Percentiles rank a stretch among this genome's conserved stretches.
Evolutionary conservation across 2,329 filamentous ascomycete species (phyloP).

Genomic region (Tothia fuscella): DNA sequence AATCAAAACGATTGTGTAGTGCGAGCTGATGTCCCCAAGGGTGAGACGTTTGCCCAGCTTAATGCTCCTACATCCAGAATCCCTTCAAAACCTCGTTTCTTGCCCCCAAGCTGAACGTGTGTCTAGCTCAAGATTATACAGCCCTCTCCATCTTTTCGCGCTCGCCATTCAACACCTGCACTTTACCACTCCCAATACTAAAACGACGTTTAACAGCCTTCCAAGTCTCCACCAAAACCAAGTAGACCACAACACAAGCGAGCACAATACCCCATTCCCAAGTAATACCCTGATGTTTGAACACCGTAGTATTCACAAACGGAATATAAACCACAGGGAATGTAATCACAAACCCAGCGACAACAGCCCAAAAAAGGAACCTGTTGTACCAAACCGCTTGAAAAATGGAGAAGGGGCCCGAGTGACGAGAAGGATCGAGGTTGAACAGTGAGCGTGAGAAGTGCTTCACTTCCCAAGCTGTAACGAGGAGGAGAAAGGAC

Average conservation of each 20-base stretch:
- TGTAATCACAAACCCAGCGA: slow-evolving; percentile 28
- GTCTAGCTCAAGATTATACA: too few species aligned
- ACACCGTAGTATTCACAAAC: slow-evolving; percentile 32
- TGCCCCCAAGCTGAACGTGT: too few species aligned
- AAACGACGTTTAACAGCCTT: slow-evolving; percentile 35
- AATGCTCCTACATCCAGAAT: too few species aligned
- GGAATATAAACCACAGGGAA: slow-evolving; percentile 36
- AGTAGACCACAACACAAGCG: slow-evolving; percentile 28
- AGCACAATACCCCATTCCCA: slow-evolving; percentile 37
- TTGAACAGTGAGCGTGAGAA: slow-evolving; percentile 62
- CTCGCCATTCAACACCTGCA: too few species aligned
- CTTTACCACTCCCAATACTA: too few species aligned
- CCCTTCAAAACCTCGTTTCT: too few species aligned
- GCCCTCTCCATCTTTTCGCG: too few species aligned
- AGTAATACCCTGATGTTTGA: slow-evolving; percentile 30
- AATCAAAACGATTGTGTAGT: too few species aligned
- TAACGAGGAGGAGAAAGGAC: slow-evolving; percentile 67
- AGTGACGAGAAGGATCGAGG: slow-evolving; percentile 33
- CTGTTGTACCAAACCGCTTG: slow-evolving; percentile 23
- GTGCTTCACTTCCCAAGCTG: slow-evolving; percentile 68
- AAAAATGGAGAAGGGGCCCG: slow-evolving; percentile 58
- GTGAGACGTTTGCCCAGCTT: too few species aligned
- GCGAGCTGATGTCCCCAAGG: too few species aligned
- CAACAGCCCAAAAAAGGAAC: slow-evolving; percentile 34
- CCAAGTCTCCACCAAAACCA: slow-evolving; percentile 32